Percentiles rank a stretch among this genome's conserved stretches.
Conservation (phyloP, 148 eudicot genomes). For the Cornus kousa region DNA sequence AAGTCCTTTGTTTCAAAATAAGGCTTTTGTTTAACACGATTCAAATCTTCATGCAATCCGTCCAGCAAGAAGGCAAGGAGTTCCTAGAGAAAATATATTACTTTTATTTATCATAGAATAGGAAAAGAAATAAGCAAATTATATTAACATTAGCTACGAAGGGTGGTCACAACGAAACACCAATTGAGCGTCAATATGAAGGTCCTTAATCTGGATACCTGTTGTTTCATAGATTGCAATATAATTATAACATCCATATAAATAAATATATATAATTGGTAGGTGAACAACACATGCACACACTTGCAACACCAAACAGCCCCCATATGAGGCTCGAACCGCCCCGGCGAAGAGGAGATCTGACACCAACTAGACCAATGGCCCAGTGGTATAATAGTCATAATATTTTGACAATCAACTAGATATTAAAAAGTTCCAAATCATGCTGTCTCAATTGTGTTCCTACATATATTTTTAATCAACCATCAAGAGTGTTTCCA, state of each 20-base stretch:
- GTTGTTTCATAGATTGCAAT: too few species aligned
- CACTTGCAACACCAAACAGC: too few species aligned
- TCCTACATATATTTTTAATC: background rate
- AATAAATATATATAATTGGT: too few species aligned
- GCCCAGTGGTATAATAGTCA: too few species aligned
- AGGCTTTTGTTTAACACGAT: slow-evolving; percentile 89
- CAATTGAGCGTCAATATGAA: background rate
- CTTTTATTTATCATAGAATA: background rate
- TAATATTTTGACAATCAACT: too few species aligned
- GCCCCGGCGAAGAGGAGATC: too few species aligned
- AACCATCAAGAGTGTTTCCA: background rate
- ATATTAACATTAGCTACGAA: background rate
- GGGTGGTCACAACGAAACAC: background rate
- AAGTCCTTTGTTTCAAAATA: slow-evolving; percentile 83
- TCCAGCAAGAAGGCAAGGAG: slow-evolving; percentile 93
- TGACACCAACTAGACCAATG: too few species aligned
- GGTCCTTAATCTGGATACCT: background rate
- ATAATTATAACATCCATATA: too few species aligned
- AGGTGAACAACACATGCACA: too few species aligned
- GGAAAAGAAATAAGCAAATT: background rate
- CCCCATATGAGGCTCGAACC: too few species aligned
- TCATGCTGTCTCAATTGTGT: background rate
- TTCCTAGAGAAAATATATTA: slow-evolving; percentile 46
- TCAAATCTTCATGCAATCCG: slow-evolving; percentile 94
- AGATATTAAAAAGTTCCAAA: background rate